phyloP scores from a whole-genome alignment of 2,329 filamentous ascomycete genomes.

The Alternaria metachromatica region DNA sequence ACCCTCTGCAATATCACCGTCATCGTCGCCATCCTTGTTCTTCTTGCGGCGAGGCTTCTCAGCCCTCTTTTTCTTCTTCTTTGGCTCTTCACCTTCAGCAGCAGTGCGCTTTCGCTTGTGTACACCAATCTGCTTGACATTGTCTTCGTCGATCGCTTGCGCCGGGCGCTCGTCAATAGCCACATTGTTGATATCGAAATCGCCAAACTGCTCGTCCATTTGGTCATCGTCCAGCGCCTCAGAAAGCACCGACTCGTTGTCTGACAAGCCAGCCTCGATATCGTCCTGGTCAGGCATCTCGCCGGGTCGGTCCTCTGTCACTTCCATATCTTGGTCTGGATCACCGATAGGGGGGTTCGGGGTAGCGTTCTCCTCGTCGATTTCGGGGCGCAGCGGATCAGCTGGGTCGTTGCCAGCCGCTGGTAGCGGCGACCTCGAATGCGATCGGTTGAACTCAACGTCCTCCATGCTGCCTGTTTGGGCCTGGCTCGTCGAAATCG shows the following conservation, averaged over 20 bases:
- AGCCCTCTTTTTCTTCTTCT: constrained; percentile 72
- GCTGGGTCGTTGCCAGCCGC: constrained; percentile 56
- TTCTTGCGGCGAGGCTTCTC: constrained; percentile 62
- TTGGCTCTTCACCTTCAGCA: constrained; percentile 64
- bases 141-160: constrained; percentile 66
- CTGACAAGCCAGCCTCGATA: constrained; percentile 56
- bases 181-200: constrained; percentile 68
- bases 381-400: constrained; percentile 55
- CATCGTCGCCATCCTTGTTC: constrained; percentile 55
- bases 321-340: constrained; percentile 55
- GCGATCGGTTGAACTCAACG: constrained; percentile 49
- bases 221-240: constrained; percentile 68
- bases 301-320: constrained; percentile 48
- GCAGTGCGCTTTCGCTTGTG: constrained; percentile 70
- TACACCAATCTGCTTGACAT: constrained; percentile 65
- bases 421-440: constrained; percentile 51
- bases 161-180: constrained; percentile 66
- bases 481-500: not conserved
- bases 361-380: constrained; percentile 57
- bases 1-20: constrained; percentile 60
- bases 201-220: constrained; percentile 61
- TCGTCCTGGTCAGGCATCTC: constrained; percentile 46
- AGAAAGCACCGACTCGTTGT: constrained; percentile 67
- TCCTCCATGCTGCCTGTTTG: constrained; percentile 48
- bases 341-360: constrained; percentile 53